Evolutionary conservation across 441 rosid species (phyloP), one percentile per base, ranked within the genome.

Genomic region (Euphorbia schlechtendalii): DNA sequence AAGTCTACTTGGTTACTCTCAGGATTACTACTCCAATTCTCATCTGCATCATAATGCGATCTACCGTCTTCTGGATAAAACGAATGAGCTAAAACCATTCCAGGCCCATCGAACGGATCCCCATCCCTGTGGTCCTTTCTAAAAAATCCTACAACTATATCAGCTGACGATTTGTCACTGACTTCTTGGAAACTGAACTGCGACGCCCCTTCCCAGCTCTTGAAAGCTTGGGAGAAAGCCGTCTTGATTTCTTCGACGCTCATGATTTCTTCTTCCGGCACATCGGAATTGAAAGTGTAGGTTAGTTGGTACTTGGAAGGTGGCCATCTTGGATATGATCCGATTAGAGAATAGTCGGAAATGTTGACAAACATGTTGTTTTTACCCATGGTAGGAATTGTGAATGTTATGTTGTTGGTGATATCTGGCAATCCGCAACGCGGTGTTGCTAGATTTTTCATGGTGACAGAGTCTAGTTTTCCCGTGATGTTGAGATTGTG

Each of bases 391-490:
- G 51, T 52, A 8, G 40, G 21, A 38, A 9, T 22, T 6, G 32
- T 36, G 28, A 21, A 34, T 52, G 52, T 20, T 13, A 7, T 1
- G 46, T 51, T 12, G 56, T n/a, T n/a, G n/a, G 41, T 66, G 65
- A 77, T 49, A 66, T 79, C 79, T 0, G 82, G 61, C 8, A 75
- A 55, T 3, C 77, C 74, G 1, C 82, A 82, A 20, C 81, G 66
- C 0, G 81, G 80, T 6, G n/a, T 48, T 59, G 10, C 61, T 78
- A 82, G 73, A 14, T 53, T 52, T 8, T 38, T 43, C 0, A 71
- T 32, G 0, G 82, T 80, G 7, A 18, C 30, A 2, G 66, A 45
- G 49, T 82, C 76, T 8, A 82, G 48, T 4, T 24, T 67, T 30
- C 82, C 83, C 0, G 76, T 79, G 51, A 67, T 41, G 0, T 72